Percentiles rank a stretch among this genome's conserved stretches.
Evolutionary conservation across 495 filamentous ascomycete genomes (phyloP).

Genomic region (Penicillium malachiteum): DNA sequence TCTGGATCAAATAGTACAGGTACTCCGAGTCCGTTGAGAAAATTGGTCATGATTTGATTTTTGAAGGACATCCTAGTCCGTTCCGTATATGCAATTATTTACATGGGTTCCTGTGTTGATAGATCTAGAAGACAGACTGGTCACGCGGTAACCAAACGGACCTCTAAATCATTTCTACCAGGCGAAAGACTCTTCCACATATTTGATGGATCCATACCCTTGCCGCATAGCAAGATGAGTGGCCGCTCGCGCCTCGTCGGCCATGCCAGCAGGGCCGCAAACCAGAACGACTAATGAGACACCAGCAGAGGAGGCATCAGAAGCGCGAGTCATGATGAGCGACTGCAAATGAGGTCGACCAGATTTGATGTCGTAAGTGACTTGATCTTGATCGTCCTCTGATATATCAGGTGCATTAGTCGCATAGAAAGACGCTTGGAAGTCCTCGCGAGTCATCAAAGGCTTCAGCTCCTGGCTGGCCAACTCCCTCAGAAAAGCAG

Average conservation of each 20-base stretch:
- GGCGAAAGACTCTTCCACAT: conserved; percentile 46
- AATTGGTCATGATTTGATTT: too few species aligned
- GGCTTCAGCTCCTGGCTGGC: conserved; percentile 26
- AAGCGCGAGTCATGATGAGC: conserved; percentile 32
- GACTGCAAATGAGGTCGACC: conserved; percentile 34
- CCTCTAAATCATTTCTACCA: conserved; percentile 23
- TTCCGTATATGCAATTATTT: too few species aligned
- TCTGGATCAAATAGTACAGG: too few species aligned
- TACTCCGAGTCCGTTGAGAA: too few species aligned
- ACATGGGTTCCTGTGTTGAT: too few species aligned
- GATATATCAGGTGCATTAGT: conserved; percentile 13
- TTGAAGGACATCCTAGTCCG: too few species aligned
- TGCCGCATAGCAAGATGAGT: conserved; percentile 36
- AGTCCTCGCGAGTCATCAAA: conserved; percentile 32
- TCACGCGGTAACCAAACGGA: too few species aligned
- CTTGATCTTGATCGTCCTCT: not conserved
- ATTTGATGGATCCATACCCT: conserved; percentile 33
- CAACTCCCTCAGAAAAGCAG: conserved; percentile 34
- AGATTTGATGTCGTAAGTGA: conserved; percentile 22
- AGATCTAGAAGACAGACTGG: too few species aligned
- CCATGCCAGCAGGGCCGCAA: conserved; percentile 51
- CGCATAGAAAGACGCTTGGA: conserved; percentile 37
- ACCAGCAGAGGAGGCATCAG: conserved; percentile 24
- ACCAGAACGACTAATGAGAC: conserved; percentile 41
- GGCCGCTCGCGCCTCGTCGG: conserved; percentile 46